These are phyloP conservation scores for Scopulariopsis brevicaulis DNA, from an alignment of 2,329 filamentous ascomycete species.

Conservation along the genomic window DNA sequence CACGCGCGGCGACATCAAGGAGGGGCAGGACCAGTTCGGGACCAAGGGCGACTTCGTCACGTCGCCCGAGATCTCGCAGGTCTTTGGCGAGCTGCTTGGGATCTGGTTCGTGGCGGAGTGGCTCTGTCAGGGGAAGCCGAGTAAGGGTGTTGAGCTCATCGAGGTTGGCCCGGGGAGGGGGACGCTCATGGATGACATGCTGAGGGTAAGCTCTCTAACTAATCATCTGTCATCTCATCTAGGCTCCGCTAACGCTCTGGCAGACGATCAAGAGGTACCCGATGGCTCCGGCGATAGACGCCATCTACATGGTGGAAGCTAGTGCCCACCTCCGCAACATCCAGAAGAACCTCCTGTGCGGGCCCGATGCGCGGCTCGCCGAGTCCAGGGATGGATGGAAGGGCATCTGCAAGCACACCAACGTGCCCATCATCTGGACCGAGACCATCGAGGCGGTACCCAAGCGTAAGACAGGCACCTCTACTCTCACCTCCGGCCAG, in stretches of 20 bases:
- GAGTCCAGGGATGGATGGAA: conserved; percentile 64
- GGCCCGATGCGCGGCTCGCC: conserved; percentile 51
- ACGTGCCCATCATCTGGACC: conserved; percentile 74
- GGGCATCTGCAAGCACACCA: conserved; percentile 64
- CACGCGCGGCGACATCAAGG: conserved; percentile 53
- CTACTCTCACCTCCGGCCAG: not conserved
- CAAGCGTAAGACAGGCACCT: conserved; percentile 32
- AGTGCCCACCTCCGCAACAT: conserved; percentile 65
- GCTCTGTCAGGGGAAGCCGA: conserved; percentile 76
- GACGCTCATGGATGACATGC: conserved; percentile 93
- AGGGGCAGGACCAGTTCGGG: conserved; percentile 80
- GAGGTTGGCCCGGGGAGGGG: conserved; percentile 91
- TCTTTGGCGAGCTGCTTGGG: conserved; percentile 89
- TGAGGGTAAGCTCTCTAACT: conserved; percentile 50
- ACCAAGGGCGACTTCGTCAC: conserved; percentile 90
- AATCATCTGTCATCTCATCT: not conserved
- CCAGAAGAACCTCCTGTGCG: conserved; percentile 76
- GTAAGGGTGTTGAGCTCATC: conserved; percentile 71
- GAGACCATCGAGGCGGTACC: conserved; percentile 82
- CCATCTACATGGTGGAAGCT: conserved; percentile 93
- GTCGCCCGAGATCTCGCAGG: conserved; percentile 91
- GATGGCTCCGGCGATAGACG: conserved; percentile 66
- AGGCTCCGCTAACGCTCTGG: not conserved
- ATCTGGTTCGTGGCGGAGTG: conserved; percentile 96
- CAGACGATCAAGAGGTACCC: conserved; percentile 81